phyloP scores from a whole-genome alignment of 805 yeast species.

The Yarrowia deformans region DNA sequence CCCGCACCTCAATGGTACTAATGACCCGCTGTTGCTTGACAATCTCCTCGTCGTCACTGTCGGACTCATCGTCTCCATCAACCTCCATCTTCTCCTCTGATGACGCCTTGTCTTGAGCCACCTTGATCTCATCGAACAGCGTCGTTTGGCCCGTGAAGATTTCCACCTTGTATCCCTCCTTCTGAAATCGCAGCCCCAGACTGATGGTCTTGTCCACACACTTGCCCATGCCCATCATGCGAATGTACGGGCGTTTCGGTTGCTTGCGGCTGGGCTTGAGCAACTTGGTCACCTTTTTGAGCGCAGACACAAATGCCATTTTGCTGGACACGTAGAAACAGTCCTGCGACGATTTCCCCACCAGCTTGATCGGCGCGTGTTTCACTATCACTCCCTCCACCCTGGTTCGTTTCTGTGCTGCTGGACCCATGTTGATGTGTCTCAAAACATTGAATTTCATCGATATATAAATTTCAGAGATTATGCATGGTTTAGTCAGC shows the following conservation, averaged over 20 bases:
- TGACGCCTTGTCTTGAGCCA: background rate
- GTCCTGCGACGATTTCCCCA: conserved; percentile 23
- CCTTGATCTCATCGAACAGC: conserved; percentile 71
- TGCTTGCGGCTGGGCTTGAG: conserved; percentile 56
- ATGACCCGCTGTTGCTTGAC: conserved; percentile 51
- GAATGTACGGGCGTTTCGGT: conserved; percentile 56
- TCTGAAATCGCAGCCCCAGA: conserved; percentile 66
- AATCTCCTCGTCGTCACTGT: conserved; percentile 43
- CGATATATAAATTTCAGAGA: background rate
- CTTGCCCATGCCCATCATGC: conserved; percentile 77
- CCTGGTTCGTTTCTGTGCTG: background rate
- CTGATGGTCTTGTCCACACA: conserved; percentile 70
- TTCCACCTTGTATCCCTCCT: conserved; percentile 62
- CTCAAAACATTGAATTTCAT: background rate
- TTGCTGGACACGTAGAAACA: conserved; percentile 63
- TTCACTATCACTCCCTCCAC: conserved; percentile 22
- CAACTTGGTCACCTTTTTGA: conserved; percentile 67
- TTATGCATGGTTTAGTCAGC: conserved; percentile 10
- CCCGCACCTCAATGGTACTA: conserved; percentile 56
- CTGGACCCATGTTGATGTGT: background rate
- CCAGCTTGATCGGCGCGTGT: conserved; percentile 38
- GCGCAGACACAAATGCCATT: conserved; percentile 76
- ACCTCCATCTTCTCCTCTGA: conserved; percentile 11
- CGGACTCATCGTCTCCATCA: conserved; percentile 37
- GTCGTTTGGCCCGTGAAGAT: conserved; percentile 68